Base-by-base conservation (phyloP, 1,139 yeast genomes). In the Yamadazyma dendronema region DNA sequence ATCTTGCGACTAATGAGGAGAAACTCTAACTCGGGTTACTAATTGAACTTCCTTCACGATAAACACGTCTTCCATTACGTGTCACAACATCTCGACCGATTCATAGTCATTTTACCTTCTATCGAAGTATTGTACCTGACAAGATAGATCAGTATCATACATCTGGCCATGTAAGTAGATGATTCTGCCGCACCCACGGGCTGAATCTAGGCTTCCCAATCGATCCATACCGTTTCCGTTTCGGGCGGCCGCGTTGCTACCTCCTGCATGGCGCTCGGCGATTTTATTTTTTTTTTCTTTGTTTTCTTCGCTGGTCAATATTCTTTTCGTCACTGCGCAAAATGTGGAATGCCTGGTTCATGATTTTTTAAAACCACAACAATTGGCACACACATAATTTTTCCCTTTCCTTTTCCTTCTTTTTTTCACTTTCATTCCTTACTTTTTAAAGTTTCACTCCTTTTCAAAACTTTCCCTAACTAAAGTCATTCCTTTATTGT, bases 401-500 rank as follows among this genome's bases (percentile, higher is more conserved):
- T 29, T 22, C 17, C 17, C 12, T 35, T 25, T 30, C 25, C 26
- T 22, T 23, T 30, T 26, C 10, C 19, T 23, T 26, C 28, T 17
- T 28, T 24, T 13, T 27, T 27, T 21, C 15, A 25, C n/a, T 19
- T 24, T 25, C 31, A 33, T 16, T 29, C 37, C 33, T 31, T 35
- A 10, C 31, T 16, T 28, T 16, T 14, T 17, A 4, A 27, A 17
- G 7, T 15, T 12, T 22, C 32, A 19, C 22, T 17, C 26, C 21
- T 26, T 17, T 28, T 13, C 19, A 35, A 33, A 35, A 26, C 30
- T 33, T 31, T 26, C 21, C 13, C 54, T 40, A 48, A 50, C 54
- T 46, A 34, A 40, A 45, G 53, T 49, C 53, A 42, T 48, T 49
- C 53, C 52, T 48, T 49, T 35, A 15, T 24, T 15, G 22, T 19